Evolutionary conservation across 345 rosid genomes (phyloP), one percentile per base, ranked within the genome.

Genomic region (Eucalyptus polyanthemos): DNA sequence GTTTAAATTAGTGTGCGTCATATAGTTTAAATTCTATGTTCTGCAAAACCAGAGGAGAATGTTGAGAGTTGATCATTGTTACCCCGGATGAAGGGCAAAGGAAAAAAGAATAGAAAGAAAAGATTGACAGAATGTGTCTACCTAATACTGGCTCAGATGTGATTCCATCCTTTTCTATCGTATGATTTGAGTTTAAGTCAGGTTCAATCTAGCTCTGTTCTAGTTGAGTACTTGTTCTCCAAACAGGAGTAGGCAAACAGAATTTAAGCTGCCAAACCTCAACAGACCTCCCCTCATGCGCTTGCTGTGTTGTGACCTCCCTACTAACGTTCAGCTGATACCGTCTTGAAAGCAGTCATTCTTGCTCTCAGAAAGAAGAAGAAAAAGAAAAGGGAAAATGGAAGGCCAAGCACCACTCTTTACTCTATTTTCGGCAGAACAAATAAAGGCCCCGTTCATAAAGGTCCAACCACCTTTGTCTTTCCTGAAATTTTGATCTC

Each of bases 161-260:
- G 25, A 76, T 76, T 72, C 83, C 83, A 76, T 44, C 42, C 83
- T 21, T 76, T 17, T 37, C 83, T 37, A 5, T 44, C 1, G 83
- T 76, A 6, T 76, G 29, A 40, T 76, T 76, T 6, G 24, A 40
- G 12, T 44, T 76, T 22, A 17, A 69, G 87, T 88, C 80, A 89
- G 91, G 90, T 86, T 47, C 87, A 86, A 40, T 89, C 94, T 94
- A 88, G 92, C 87, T 89, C 62, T 24, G 27, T 34, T 88, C 81
- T 45, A 37, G 88, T 69, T 87, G 17, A 87, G 58, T 31, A 37
- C 72, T 34, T 19, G 65, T 34, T 53, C 45, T 54, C 69, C 47
- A 53, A 54, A 87, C 69, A 7, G 24, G 85, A 19, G 40, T 88
- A 51, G 89, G 89, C 49, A 31, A 34, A 88, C 50, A 40, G 31